These are phyloP conservation scores for Plasmodium gonderi DNA, from an alignment of 169 alveolate species.

Conservation along the genomic window DNA sequence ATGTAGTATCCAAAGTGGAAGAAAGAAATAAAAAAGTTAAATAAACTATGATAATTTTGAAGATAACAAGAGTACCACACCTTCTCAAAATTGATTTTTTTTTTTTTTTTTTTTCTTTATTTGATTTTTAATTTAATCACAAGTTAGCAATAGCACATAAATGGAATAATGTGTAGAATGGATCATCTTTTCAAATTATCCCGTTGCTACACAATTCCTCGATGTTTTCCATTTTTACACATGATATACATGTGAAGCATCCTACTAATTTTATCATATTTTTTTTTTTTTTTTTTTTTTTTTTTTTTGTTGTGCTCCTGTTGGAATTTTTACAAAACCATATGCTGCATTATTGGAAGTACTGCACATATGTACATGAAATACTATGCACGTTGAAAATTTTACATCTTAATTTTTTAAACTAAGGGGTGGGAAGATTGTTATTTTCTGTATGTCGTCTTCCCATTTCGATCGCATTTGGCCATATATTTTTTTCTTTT, in stretches of 20 bases:
- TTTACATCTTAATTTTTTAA: not conserved
- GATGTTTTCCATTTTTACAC: no score
- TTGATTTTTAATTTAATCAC: no score
- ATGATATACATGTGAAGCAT: no score
- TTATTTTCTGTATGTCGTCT: not conserved
- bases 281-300: not conserved
- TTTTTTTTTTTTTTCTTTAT: not conserved
- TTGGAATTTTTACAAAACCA: not conserved
- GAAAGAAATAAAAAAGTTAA: constrained; percentile 7
- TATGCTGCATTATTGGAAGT: not conserved
- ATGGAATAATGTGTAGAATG: no score
- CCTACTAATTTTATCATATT: no score
- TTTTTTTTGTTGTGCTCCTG: not conserved
- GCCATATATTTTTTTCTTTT: no score
- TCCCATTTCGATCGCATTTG: no score
- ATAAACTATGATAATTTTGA: not conserved
- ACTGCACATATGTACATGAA: not conserved
- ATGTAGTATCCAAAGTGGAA: not conserved
- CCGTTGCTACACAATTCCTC: no score
- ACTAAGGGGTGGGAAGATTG: not conserved
- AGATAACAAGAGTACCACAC: not conserved
- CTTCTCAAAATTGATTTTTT: not conserved
- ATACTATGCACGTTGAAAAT: not conserved
- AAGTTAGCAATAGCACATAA: no score
- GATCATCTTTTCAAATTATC: no score